Conservation (phyloP, 768 basidiomycete species). For the Baorangia bicolor region DNA sequence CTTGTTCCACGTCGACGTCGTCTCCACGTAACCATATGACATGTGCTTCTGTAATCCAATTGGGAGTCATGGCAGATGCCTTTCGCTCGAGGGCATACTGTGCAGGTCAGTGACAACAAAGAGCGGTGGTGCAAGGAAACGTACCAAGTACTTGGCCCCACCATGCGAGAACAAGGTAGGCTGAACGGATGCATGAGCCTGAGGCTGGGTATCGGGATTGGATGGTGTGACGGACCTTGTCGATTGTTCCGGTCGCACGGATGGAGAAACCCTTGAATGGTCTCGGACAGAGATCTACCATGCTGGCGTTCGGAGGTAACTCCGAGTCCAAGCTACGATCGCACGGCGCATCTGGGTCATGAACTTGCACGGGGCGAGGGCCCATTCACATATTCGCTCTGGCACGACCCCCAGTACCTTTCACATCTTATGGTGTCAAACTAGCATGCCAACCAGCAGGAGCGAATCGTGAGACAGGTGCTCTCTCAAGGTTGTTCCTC, state of each 20-base stretch:
- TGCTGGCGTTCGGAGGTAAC: too few species aligned
- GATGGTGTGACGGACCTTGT: too few species aligned
- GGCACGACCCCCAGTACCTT: too few species aligned
- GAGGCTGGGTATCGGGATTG: conserved; percentile 4
- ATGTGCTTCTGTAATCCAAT: conserved; percentile 76
- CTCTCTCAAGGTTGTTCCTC: too few species aligned
- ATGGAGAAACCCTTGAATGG: too few species aligned
- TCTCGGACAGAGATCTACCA: too few species aligned
- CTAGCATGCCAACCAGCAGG: too few species aligned
- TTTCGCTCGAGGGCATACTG: conserved; percentile 82
- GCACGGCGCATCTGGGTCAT: conserved; percentile 28
- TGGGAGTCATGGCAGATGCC: conserved; percentile 73
- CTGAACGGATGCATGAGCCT: conserved; percentile 42
- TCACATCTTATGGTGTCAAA: too few species aligned
- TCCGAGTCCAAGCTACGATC: conserved; percentile 51
- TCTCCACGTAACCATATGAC: conserved; percentile 78
- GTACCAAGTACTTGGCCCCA: conserved; percentile 78
- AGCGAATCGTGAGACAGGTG: too few species aligned
- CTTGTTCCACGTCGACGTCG: conserved; percentile 67
- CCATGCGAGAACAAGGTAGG: conserved; percentile 71
- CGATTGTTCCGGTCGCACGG: too few species aligned
- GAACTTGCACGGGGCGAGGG: too few species aligned
- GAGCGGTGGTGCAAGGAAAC: conserved; percentile 14
- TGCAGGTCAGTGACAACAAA: background rate
- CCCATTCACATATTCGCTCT: too few species aligned